Base-by-base conservation (phyloP, 371 early-diverging fungal genomes). In the Mortierella sp. region DNA sequence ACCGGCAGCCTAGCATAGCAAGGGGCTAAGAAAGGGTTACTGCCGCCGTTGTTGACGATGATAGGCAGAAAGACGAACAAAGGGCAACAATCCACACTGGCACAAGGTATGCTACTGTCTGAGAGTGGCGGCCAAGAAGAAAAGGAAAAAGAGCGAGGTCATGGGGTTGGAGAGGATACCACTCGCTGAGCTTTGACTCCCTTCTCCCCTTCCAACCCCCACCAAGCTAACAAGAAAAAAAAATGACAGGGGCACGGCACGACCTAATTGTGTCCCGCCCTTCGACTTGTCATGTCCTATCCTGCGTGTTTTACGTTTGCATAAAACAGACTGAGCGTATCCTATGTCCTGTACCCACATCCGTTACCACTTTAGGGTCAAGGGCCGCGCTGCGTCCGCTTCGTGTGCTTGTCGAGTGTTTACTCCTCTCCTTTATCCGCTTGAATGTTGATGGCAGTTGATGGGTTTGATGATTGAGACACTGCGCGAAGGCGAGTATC, bases 181-280 rank as follows among this genome's bases (percentile, higher is more conserved):
- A 68, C 41, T 68, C 38, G 68, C 24, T 68, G 48, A 44, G 71
- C 71, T 46, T 43, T 71, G 71, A 46, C 71, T 71, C 71, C 27
- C 68, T 41, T 35, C 27, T 29, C 35, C 68, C 35, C 65, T 32
- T 18, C 41, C 16, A 29, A n/a, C 55, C 55, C 55, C 58, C 58
- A 56, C 32, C 21, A 24, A 65, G 24, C 38, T 21, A 35, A 4
- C 21, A 63, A 63, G 35, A 63, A 68, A 38, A 3, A 3, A 68
- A 38, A 24, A 38, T 11, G 68, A 41, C 65, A 65, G 65, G 38
- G 68, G 21, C 38, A 68, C 63, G 63, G 63, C 63, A 63, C 18
- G 35, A 35, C 63, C 35, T 68, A 68, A 29, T 38, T 68, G 24
- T 18, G 16, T 32, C 35, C 8, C 0, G 6, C 6, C 41, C 7